These are phyloP conservation scores for Nicotiana undulata DNA, from an alignment of 257 asterid species.

Conservation along the genomic window DNA sequence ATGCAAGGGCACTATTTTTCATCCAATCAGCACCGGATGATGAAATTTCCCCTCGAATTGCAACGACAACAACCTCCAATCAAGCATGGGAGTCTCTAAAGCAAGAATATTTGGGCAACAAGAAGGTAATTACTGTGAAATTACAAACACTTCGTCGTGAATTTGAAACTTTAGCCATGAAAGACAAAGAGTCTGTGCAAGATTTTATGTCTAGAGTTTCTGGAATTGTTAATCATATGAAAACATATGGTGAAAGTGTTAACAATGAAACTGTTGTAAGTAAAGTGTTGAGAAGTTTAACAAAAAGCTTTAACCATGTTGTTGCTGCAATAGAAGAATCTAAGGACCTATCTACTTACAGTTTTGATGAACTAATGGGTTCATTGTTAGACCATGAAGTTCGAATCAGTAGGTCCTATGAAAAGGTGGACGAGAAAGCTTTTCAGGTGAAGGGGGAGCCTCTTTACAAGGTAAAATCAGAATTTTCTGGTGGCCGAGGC, in stretches of 20 bases:
- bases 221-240: background rate
- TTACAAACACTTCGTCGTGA: background rate
- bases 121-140: background rate
- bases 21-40: too few relatives aligned
- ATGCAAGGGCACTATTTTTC: too few relatives aligned
- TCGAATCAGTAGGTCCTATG: background rate
- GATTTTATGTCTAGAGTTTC: background rate
- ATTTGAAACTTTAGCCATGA: background rate
- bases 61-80: too few relatives aligned
- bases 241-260: background rate
- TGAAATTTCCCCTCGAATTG: too few relatives aligned
- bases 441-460: background rate
- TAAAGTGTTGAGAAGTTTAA: background rate
- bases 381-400: background rate
- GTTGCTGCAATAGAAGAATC: constrained; percentile 10
- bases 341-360: background rate
- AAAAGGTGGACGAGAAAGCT: background rate
- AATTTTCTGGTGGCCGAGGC: background rate
- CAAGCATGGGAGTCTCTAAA: too few relatives aligned
- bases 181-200: background rate
- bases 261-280: background rate
- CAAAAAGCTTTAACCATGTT: background rate
- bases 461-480: background rate
- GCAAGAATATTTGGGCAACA: background rate
- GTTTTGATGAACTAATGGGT: constrained; percentile 3